These are phyloP conservation scores for Tuctoria greenei DNA, from an alignment of 176 grass and related monocot species.

Conservation along the genomic window DNA sequence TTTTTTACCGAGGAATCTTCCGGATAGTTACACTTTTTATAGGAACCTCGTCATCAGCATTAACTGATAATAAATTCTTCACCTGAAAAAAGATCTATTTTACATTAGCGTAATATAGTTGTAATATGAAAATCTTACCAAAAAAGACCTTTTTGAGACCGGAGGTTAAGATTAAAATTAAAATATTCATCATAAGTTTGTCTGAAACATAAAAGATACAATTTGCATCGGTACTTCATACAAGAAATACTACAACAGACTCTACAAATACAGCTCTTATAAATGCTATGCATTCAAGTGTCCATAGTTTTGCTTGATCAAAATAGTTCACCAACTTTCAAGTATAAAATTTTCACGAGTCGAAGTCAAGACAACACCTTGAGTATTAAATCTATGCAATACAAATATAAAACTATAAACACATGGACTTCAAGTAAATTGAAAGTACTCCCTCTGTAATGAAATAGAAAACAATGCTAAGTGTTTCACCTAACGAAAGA, in stretches of 20 bases:
- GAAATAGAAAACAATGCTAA: constrained; percentile 1
- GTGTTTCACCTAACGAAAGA: background rate
- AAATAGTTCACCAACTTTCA: background rate
- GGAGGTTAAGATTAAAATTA: background rate
- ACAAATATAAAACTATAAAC: background rate
- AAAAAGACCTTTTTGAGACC: constrained; percentile 1
- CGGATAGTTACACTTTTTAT: constrained; percentile 77
- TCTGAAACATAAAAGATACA: background rate
- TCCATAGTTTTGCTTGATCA: background rate
- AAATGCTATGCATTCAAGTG: background rate
- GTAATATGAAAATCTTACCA: background rate
- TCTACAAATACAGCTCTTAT: background rate
- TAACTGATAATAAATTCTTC: constrained; percentile 82
- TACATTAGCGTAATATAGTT: background rate
- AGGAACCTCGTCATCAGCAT: constrained; percentile 60
- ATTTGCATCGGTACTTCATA: background rate
- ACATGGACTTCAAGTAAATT: background rate
- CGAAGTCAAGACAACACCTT: background rate
- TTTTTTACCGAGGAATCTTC: constrained; percentile 83
- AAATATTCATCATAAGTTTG: background rate
- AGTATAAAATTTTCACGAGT: background rate
- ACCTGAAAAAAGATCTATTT: constrained; percentile 54
- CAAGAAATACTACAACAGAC: background rate
- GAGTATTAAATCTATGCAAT: background rate
- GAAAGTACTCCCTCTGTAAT: background rate